Base-by-base conservation (phyloP, 2,329 filamentous ascomycete species). In the Fusarium acutatum region DNA sequence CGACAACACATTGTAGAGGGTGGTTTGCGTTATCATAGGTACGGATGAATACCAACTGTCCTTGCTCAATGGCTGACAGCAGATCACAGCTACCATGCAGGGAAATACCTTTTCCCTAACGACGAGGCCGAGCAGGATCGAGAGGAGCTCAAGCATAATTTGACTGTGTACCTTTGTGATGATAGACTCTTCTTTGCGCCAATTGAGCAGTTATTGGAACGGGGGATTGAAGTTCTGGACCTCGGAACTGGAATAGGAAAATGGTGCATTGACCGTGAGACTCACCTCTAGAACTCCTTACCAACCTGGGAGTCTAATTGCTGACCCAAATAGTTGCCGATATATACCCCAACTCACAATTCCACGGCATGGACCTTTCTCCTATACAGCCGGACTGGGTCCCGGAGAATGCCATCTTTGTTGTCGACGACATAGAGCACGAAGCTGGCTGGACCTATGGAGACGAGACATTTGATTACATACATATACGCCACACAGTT, bases 311-410 rank as follows among this genome's bases (percentile, higher is more conserved):
- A 34, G 34, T 22, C 32, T 11, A 22, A 17, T 57, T 17, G 53
- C 76, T 79, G 30, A 78, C 67, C 38, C 24, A 1, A 11, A 37
- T 57, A 88, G 86, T 88, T 69, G 86, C 84, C 60, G 86, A 88
- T 60, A 78, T 78, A 37, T 88, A 85, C 62, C 84, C 84, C 9
- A 80, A 82, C 3, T 78, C 84, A 1, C 78, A 77, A 35, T 84
- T 88, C 49, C 83, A 84, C 44, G 86, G 86, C 67, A 83, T 87
- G 78, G 86, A 88, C 69, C 78, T 88, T 6, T 88, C 86, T 3
- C 86, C 86, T 2, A 88, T 88, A 44, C 86, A 88, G 57, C 86
- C 86, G 0, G 84, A 84, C 53, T 86, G 84, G 76, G 85, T 88
- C 0, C 86, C 86, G 5, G 81, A 84, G 58, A 88, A 88, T 61